phyloP scores from a whole-genome alignment of 1,139 yeast genomes.

The Yamadazyma dushanensis region DNA sequence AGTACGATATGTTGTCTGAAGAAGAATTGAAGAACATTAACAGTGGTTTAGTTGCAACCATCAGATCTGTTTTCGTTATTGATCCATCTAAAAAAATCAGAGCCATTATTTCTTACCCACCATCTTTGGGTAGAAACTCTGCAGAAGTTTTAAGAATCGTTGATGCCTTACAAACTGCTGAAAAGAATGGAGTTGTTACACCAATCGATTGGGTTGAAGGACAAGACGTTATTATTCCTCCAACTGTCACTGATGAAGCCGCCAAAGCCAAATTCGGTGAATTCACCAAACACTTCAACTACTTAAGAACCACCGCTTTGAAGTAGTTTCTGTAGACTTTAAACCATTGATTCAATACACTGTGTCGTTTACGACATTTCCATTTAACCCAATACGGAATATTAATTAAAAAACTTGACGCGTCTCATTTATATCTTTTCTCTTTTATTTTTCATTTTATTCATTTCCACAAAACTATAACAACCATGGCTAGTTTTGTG shows the following conservation, averaged over 20 bases:
- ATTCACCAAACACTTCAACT: conserved; percentile 78
- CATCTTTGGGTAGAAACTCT: conserved; percentile 85
- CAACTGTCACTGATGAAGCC: conserved; percentile 66
- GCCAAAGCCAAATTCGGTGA: conserved; percentile 82
- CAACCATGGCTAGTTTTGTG: conserved; percentile 42
- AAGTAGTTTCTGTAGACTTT: conserved; percentile 5
- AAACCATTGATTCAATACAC: no score
- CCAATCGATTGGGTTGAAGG: conserved; percentile 90
- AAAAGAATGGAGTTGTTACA: conserved; percentile 69
- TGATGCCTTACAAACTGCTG: conserved; percentile 78
- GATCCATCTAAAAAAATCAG: conserved; percentile 78
- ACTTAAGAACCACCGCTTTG: conserved; percentile 61
- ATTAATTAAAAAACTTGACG: conserved; percentile 17
- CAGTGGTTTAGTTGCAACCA: conserved; percentile 64
- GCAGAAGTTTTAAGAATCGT: conserved; percentile 82
- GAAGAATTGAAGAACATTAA: conserved; percentile 62
- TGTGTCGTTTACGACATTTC: conserved; percentile 2
- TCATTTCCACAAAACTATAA: neutral
- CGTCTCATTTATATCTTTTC: conserved; percentile 12
- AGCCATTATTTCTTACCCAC: conserved; percentile 75
- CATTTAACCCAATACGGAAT: conserved; percentile 19
- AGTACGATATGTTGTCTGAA: conserved; percentile 66
- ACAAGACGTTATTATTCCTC: conserved; percentile 82
- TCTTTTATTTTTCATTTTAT: neutral
- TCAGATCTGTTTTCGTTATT: conserved; percentile 79